Base-by-base conservation (phyloP, 352 stramenopile genomes). In the Phytophthora cactorum region DNA sequence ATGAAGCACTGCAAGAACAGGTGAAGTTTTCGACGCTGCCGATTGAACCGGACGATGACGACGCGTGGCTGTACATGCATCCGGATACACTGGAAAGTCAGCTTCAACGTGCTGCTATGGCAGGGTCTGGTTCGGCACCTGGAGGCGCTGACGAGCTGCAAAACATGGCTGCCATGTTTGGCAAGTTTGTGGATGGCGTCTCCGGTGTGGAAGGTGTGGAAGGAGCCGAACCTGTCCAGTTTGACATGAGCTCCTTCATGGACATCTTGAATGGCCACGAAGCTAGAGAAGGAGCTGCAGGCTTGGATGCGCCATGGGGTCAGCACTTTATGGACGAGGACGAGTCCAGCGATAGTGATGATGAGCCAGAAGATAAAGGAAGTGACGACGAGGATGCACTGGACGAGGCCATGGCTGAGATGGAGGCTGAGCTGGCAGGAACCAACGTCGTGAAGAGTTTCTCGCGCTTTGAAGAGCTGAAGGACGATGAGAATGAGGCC, bases 61-160 rank as follows among this genome's bases (percentile, higher is more conserved):
- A 93, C n/a, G 77, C 79, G 46, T 96, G 88, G 88, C 44, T 96
- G 57, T 89, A 91, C 29, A 63, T 96, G 51, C 78, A 91, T 5
- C 88, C 88, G 0, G 84, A 96, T 39, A 82, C 76, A 11, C 57
- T 96, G 6, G 88, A 96, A 51, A 84, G 86, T 15, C 81, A 82
- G 50, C 79, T 96, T 5, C 63, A 82, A 36, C 58, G 58, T 63
- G 62, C 63, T 46, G 70, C 74, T 44, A 69, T 52, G 38, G 46
- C 56, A 9, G 53, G 31, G 12, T 25, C 28, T 54, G 17, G 11
- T n/a, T 29, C 49, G 5, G 47, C 56, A 29, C 65, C 63, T 10
- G 79, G 76, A 15, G 84, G 78, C 6, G 82, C 79, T 2, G 82
- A 92, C 22, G 84, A 90, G 39, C 62, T 96, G 52, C 75, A 92